phyloP scores from a whole-genome alignment of 2,329 filamentous ascomycete genomes.

The Arthroderma sp. region DNA sequence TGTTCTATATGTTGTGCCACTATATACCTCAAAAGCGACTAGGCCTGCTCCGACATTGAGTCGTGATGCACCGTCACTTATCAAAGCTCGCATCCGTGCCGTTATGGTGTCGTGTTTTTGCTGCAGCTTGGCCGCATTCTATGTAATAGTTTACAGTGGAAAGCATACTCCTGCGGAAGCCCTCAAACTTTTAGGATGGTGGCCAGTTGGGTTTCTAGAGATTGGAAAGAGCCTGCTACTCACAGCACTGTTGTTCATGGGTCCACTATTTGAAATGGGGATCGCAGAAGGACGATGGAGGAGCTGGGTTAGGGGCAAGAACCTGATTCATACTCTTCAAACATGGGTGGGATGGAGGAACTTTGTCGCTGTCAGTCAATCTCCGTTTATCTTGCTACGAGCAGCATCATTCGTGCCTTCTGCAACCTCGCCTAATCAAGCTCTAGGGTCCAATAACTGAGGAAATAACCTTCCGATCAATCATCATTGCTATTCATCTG shows the following conservation, averaged over 20 bases:
- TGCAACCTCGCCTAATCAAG: background rate
- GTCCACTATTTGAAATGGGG: conserved; percentile 69
- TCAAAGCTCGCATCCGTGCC: conserved; percentile 69
- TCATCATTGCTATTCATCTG: conserved; percentile 71
- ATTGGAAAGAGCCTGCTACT: conserved; percentile 53
- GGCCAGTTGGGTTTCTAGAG: conserved; percentile 59
- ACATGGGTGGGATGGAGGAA: conserved; percentile 82
- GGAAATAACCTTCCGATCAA: conserved; percentile 83
- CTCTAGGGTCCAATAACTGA: conserved; percentile 72
- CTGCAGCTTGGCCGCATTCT: conserved; percentile 55
- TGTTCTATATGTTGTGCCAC: conserved; percentile 77
- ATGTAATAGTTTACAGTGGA: conserved; percentile 49
- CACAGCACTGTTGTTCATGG: conserved; percentile 67
- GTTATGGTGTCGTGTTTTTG: conserved; percentile 63
- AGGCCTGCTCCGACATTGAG: conserved; percentile 67
- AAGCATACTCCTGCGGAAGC: conserved; percentile 42
- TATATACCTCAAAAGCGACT: conserved; percentile 71
- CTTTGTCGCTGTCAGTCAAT: conserved; percentile 58
- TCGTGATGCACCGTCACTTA: conserved; percentile 79
- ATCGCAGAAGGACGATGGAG: conserved; percentile 61
- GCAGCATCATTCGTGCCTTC: background rate
- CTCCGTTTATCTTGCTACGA: background rate
- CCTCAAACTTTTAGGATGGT: conserved; percentile 64
- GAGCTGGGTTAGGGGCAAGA: conserved; percentile 47
- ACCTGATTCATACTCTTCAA: conserved; percentile 48